phyloP scores from a whole-genome alignment of 2,329 filamentous ascomycete species.

The Fusarium nisikadoi region DNA sequence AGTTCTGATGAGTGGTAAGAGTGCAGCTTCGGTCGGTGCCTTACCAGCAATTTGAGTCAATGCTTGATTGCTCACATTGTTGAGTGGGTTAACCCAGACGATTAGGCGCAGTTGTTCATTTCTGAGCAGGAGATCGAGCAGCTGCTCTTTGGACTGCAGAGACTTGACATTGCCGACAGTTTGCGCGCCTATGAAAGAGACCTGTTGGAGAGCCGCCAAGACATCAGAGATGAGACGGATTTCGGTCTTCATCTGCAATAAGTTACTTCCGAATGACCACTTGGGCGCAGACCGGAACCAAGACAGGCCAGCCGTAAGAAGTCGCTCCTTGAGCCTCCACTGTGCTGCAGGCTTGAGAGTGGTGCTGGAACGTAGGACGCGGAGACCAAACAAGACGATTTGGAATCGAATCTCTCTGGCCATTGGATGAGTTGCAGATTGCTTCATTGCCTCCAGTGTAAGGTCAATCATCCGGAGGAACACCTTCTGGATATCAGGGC shows the following conservation, averaged over 20 bases:
- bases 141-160: constrained; percentile 80
- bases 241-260: constrained; percentile 93
- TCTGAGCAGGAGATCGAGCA: constrained; percentile 83
- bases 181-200: constrained; percentile 68
- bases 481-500: constrained; percentile 80
- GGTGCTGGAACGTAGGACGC: constrained; percentile 78
- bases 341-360: constrained; percentile 71
- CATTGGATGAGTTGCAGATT: constrained; percentile 81
- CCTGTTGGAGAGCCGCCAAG: constrained; percentile 70
- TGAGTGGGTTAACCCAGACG: constrained; percentile 90
- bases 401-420: constrained; percentile 93
- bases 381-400: constrained; percentile 83
- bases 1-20: constrained; percentile 75
- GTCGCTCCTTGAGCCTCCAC: constrained; percentile 88
- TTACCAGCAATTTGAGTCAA: constrained; percentile 55
- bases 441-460: constrained; percentile 79
- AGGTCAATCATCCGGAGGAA: constrained; percentile 84
- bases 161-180: constrained; percentile 68
- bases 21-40: constrained; percentile 54
- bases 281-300: constrained; percentile 88
- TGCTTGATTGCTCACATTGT: constrained; percentile 59
- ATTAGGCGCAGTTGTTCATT: constrained; percentile 85
- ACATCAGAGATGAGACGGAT: constrained; percentile 84
- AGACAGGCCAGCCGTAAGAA: constrained; percentile 83
- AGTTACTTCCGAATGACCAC: constrained; percentile 97